phyloP scores from a whole-genome alignment of 1,284 basidiomycete genomes.

The Papiliotrema fonsecae region DNA sequence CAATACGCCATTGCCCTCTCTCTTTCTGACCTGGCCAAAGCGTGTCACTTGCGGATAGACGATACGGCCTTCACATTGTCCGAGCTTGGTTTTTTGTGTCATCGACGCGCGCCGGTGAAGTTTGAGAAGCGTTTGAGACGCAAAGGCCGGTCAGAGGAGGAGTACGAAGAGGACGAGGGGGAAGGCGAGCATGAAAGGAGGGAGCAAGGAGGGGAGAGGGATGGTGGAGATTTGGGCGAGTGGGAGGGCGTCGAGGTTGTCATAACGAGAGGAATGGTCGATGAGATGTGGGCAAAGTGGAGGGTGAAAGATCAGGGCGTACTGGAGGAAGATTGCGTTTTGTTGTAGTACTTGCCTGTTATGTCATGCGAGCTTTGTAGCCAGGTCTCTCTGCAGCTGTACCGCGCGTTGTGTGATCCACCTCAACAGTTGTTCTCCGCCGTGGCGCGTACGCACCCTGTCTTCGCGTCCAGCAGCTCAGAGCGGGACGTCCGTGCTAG shows the following conservation, averaged over 20 bases:
- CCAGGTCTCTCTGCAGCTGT: no score
- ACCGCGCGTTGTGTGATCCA: no score
- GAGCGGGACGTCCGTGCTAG: no score
- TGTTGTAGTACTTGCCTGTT: no score
- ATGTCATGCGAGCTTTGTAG: no score
- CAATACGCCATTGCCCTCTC: conserved; percentile 57
- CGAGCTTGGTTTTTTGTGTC: conserved; percentile 71
- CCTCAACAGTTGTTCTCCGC: no score
- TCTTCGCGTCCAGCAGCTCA: no score
- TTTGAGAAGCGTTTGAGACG: background rate
- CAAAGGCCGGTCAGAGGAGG: background rate
- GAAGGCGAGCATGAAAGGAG: conserved; percentile 12
- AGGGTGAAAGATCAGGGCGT: conserved; percentile 34
- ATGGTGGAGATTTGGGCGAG: conserved; percentile 25
- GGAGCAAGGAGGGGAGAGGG: conserved; percentile 5
- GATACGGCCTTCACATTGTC: conserved; percentile 83
- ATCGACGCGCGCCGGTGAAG: conserved; percentile 23
- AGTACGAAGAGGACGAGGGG: conserved; percentile 4
- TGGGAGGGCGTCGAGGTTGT: conserved; percentile 48
- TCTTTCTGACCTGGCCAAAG: conserved; percentile 65
- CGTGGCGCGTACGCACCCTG: no score
- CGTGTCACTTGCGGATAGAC: conserved; percentile 75
- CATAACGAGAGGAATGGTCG: conserved; percentile 67
- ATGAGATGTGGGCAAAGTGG: conserved; percentile 46
- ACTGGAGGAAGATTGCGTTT: conserved; percentile 36